These are phyloP conservation scores for Xylariales sp. DNA, from an alignment of 2,329 filamentous ascomycete species.

Conservation along the genomic window DNA sequence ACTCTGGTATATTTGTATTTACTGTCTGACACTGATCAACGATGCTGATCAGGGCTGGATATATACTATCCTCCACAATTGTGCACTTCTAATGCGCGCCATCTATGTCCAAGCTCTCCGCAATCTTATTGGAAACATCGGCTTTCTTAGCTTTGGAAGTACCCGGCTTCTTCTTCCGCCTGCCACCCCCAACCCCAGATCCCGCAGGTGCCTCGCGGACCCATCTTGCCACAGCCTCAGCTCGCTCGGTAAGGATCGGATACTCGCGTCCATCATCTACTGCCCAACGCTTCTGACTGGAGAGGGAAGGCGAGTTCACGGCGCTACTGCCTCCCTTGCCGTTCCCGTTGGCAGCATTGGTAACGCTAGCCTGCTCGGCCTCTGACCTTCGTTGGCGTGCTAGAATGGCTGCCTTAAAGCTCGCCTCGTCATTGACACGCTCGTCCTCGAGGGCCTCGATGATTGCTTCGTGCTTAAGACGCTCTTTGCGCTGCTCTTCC, in stretches of 20 bases:
- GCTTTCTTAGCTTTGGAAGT: slow-evolving; percentile 18
- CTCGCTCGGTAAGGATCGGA: slow-evolving; percentile 64
- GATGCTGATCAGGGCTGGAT: too few species aligned
- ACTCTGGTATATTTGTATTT: too few species aligned
- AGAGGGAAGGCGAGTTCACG: slow-evolving; percentile 16
- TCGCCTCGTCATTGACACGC: slow-evolving; percentile 61
- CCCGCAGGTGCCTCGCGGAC: slow-evolving; percentile 51
- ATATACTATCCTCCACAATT: too few species aligned
- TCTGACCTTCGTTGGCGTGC: slow-evolving; percentile 55
- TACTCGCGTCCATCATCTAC: slow-evolving; percentile 65
- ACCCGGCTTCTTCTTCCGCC: slow-evolving; percentile 27
- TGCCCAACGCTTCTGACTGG: slow-evolving; percentile 50
- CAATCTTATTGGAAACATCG: neutral
- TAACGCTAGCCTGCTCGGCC: slow-evolving; percentile 39
- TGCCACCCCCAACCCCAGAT: slow-evolving; percentile 21
- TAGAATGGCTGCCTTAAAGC: slow-evolving; percentile 58
- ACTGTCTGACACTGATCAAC: too few species aligned
- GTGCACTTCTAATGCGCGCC: too few species aligned
- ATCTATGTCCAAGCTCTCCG: slow-evolving; percentile 6
- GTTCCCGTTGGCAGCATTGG: slow-evolving; percentile 17
- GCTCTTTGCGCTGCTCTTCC: slow-evolving; percentile 51
- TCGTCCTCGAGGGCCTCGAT: slow-evolving; percentile 65
- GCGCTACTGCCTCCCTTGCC: slow-evolving; percentile 10
- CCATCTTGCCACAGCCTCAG: slow-evolving; percentile 66
- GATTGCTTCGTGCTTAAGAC: slow-evolving; percentile 60